These are phyloP conservation scores for Cucurbita pepo DNA, from an alignment of 306 rosid species.

Conservation along the genomic window DNA sequence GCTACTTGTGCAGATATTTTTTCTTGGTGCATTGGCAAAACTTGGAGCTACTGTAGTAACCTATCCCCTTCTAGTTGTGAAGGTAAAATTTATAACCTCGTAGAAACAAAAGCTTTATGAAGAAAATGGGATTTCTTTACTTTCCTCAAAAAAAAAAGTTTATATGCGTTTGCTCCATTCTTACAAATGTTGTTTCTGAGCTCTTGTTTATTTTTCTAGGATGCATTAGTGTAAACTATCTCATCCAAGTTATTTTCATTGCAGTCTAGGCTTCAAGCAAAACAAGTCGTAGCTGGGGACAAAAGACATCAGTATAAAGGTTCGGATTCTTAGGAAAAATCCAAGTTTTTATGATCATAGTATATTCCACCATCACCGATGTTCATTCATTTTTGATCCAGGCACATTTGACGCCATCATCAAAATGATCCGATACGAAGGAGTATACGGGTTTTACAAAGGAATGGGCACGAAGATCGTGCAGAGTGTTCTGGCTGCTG, in stretches of 20 bases:
- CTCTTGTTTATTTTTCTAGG: not conserved
- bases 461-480: conserved; percentile 89
- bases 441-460: conserved; percentile 68
- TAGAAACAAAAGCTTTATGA: not conserved
- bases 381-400: conserved; percentile 17
- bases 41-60: conserved; percentile 92
- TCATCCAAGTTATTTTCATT: conserved; percentile 2
- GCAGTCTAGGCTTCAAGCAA: conserved; percentile 89
- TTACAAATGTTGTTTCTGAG: not conserved
- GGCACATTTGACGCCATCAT: conserved; percentile 76
- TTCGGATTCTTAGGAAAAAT: conserved; percentile 6
- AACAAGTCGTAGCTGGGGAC: conserved; percentile 55
- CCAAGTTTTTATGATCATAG: not conserved
- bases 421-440: conserved; percentile 83
- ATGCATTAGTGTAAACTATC: not conserved
- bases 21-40: conserved; percentile 90
- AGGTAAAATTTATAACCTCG: conserved; percentile 35
- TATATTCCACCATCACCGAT: conserved; percentile 3
- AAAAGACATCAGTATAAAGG: conserved; percentile 72
- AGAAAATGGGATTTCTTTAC: not conserved
- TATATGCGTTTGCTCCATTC: not conserved
- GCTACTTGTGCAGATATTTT: conserved; percentile 45
- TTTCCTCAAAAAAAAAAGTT: not conserved
- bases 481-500: conserved; percentile 93
- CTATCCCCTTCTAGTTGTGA: conserved; percentile 85